These are phyloP conservation scores for Boletus huronensis DNA, from an alignment of 768 basidiomycete genomes.

Conservation along the genomic window DNA sequence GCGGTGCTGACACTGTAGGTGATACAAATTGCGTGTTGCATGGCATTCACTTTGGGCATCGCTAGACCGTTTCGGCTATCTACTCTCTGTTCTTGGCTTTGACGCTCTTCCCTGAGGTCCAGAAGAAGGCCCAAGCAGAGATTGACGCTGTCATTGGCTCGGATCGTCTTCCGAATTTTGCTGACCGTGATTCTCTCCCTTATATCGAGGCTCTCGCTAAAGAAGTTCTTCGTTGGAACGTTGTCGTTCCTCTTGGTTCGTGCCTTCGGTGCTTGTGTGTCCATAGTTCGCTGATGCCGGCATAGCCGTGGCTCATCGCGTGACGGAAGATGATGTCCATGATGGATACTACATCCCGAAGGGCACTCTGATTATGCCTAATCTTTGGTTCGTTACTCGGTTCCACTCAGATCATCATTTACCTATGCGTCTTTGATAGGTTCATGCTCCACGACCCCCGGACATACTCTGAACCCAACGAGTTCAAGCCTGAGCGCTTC, in stretches of 20 bases:
- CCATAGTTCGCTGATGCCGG: slow-evolving; percentile 29
- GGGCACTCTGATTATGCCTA: slow-evolving; percentile 27
- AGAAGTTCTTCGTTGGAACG: slow-evolving; percentile 50
- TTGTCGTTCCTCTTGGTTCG: slow-evolving; percentile 38
- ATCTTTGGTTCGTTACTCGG: slow-evolving; percentile 15
- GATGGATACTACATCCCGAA: slow-evolving; percentile 62
- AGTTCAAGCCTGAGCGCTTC: slow-evolving; percentile 61
- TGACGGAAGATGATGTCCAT: slow-evolving; percentile 57
- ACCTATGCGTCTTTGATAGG: slow-evolving; percentile 13
- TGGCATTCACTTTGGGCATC: slow-evolving; percentile 5
- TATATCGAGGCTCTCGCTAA: slow-evolving; percentile 58
- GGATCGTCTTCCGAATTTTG: slow-evolving; percentile 57
- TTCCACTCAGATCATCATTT: slow-evolving; percentile 4
- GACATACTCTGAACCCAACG: slow-evolving; percentile 50
- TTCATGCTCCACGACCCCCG: slow-evolving; percentile 31
- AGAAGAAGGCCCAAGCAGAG: slow-evolving; percentile 59
- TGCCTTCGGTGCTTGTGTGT: slow-evolving; percentile 22
- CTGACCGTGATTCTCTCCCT: slow-evolving; percentile 55
- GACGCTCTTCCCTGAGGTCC: slow-evolving; percentile 52
- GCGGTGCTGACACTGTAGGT: slow-evolving; percentile 45
- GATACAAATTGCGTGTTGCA: neutral
- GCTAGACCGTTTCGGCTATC: slow-evolving; percentile 58
- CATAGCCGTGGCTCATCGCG: slow-evolving; percentile 43
- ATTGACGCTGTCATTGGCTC: slow-evolving; percentile 57
- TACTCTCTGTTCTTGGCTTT: slow-evolving; percentile 63